Evolutionary conservation across 116 monocot species (phyloP).

Genomic region (Posidonia oceanica): DNA sequence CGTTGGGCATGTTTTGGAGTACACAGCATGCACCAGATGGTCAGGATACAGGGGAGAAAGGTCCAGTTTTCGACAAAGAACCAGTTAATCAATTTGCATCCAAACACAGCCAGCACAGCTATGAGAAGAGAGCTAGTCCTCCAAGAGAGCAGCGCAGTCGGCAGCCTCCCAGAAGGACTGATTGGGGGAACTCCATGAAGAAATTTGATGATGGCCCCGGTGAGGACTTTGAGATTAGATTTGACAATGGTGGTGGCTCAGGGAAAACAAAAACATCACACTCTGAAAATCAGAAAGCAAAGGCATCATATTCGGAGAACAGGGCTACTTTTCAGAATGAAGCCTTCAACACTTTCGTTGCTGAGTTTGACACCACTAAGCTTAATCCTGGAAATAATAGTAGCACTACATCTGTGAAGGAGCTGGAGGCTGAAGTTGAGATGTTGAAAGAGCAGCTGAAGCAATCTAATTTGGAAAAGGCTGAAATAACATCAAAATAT

Average conservation of each 20-base stretch:
- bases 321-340: slow-evolving; percentile 30
- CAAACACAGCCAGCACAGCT: slow-evolving; percentile 24
- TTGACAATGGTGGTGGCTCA: slow-evolving; percentile 20
- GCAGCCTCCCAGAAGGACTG: slow-evolving; percentile 1
- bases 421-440: slow-evolving; percentile 51
- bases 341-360: slow-evolving; percentile 48
- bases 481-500: slow-evolving; percentile 57
- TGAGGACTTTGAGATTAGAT: slow-evolving; percentile 55
- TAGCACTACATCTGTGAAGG: slow-evolving; percentile 16
- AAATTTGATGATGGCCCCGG: slow-evolving; percentile 12
- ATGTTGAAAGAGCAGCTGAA: slow-evolving; percentile 70
- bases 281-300: slow-evolving; percentile 11
- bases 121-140: slow-evolving; percentile 16
- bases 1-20: slow-evolving; percentile 88
- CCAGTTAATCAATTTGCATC: slow-evolving; percentile 16
- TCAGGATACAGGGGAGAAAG: slow-evolving; percentile 31
- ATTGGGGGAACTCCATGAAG: slow-evolving; percentile 11
- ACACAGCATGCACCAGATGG: slow-evolving; percentile 56
- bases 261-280: slow-evolving; percentile 15
- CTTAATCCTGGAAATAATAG: slow-evolving; percentile 9
- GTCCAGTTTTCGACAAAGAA: slow-evolving; percentile 45
- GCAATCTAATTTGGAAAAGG: slow-evolving; percentile 59
- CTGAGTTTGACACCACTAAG: slow-evolving; percentile 50
- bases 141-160: slow-evolving; percentile 13
- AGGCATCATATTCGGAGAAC: slow-evolving; percentile 3